Conservation (phyloP, 2,329 filamentous ascomycete genomes). For the Colletotrichum gigasporum region DNA sequence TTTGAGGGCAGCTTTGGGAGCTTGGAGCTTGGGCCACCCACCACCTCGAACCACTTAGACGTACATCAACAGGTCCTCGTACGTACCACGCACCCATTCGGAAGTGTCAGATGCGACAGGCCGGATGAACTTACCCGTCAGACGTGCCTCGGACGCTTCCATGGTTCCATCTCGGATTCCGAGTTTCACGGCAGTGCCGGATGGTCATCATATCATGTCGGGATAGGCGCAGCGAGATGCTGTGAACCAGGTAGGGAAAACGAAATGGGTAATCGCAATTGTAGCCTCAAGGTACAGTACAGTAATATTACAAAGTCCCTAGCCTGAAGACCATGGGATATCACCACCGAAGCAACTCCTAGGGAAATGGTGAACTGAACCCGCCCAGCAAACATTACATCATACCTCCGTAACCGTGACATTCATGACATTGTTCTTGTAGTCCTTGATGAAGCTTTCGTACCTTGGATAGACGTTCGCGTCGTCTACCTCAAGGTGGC, state of each 20-base stretch:
- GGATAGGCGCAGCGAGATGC: no score
- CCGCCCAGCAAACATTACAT: background rate
- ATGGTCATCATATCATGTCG: no score
- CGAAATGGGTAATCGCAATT: slow-evolving; percentile 5
- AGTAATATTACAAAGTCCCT: background rate
- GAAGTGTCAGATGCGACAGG: background rate
- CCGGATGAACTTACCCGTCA: slow-evolving; percentile 6
- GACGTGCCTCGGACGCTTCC: background rate
- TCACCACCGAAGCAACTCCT: background rate
- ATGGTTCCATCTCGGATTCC: background rate
- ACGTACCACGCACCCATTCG: background rate
- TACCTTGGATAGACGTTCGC: slow-evolving; percentile 21
- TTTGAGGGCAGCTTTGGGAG: no score
- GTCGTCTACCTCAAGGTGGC: background rate
- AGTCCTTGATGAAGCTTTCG: slow-evolving; percentile 30
- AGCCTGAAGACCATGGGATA: background rate
- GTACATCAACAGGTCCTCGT: background rate
- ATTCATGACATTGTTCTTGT: slow-evolving; percentile 24
- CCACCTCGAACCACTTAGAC: background rate
- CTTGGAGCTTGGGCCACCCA: slow-evolving; percentile 25
- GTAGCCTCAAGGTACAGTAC: background rate
- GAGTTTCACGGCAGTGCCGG: no score
- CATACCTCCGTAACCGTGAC: slow-evolving; percentile 17
- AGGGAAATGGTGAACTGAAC: background rate
- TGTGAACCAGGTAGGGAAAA: background rate